Base-by-base conservation (phyloP, 2,329 filamentous ascomycete species). In the Penicillium paneum region DNA sequence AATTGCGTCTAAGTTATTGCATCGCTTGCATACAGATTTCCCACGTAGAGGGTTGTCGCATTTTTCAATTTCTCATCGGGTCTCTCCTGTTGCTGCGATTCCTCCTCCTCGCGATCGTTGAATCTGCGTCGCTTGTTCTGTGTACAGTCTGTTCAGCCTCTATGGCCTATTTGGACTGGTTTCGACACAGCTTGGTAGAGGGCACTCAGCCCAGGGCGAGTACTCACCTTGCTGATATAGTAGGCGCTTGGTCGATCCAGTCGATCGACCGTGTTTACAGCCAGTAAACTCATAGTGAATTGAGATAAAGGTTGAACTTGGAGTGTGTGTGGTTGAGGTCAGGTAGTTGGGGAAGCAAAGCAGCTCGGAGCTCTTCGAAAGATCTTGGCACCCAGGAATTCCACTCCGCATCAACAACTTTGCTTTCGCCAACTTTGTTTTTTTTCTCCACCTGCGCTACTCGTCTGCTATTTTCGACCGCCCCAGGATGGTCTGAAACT, bases 211-310 rank as follows among this genome's bases (percentile, higher is more conserved):
- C 17, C 38, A 52, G 35, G 42, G 49, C 54, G 59, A 69, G n/a
- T 24, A 26, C 79, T 71, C 78, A 95, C 93, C 78, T 89, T 89
- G 76, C 83, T 87, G 59, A 85, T 82, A 68, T 92, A 96, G 78
- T 99, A 99, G 66, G 93, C 92, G 72, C 93, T 97, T 17, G 94
- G 93, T 75, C 87, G 89, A 76, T 99, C 94, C 60, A 99, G 84
- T 57, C 94, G 83, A 47, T 97, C 93, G 59, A 97, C 89, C 7
- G 94, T 97, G 72, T 71, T 70, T 35, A 64, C 52, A 35, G 57
- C 42, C 28, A 62, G 48, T 11, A 64, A 51, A 21, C 63, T 68
- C 71, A 74, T 74, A 10, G 19, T 61, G 46, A 24, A 58, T 13
- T 39, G 19, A 15, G 19, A 26, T 11, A 39, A 44, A 26, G 3